Evolutionary conservation across 306 rosid genomes (phyloP), one percentile per base, ranked within the genome.

Genomic region (Senna siamea): DNA sequence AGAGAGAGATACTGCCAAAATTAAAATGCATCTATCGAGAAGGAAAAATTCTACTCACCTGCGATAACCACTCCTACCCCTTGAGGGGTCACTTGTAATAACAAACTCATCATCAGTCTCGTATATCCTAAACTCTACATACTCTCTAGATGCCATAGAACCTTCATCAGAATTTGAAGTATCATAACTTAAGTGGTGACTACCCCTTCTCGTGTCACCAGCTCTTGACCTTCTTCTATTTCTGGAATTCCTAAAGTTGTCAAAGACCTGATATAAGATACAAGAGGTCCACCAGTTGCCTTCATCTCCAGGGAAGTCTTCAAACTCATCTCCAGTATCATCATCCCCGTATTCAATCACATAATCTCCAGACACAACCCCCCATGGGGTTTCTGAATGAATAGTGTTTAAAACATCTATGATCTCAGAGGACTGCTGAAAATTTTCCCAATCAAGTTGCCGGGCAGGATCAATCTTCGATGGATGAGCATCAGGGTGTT

Each of bases 261-360:
- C 94, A 22, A 93, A 91, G 34, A 89, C 93, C 69, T 89, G 98
- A 84, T 93, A 93, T 74, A 91, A 79, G 50, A 93, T 91, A 74
- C 98, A 93, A 20, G 97, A 91, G 76, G 96, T 93, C 98, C 98
- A 93, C 98, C 98, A 91, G 82, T 88, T 91, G 74, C 96, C 96
- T 7, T 88, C 90, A 40, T 82, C 92, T 32, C 91, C 94, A 11
- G 81, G 97, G 77, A 91, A 93, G 83, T 91, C 94, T 56, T 91
- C 98, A 43, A 88, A 89, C 79, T 91, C 98, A 61, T 91, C 94
- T 43, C 90, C 86, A 68, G 84, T 81, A 66, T 89, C 96, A 40
- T 91, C 92, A 7, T 89, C 96, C 7, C 94, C 98, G 70, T 93
- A 93, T 81, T 93, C 98, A 73, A 93, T 93, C 75, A 93, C 97